Evolutionary conservation across 192 early-diverging fungal genomes (phyloP).

Genomic region (Borealophlyctis nickersoniae): DNA sequence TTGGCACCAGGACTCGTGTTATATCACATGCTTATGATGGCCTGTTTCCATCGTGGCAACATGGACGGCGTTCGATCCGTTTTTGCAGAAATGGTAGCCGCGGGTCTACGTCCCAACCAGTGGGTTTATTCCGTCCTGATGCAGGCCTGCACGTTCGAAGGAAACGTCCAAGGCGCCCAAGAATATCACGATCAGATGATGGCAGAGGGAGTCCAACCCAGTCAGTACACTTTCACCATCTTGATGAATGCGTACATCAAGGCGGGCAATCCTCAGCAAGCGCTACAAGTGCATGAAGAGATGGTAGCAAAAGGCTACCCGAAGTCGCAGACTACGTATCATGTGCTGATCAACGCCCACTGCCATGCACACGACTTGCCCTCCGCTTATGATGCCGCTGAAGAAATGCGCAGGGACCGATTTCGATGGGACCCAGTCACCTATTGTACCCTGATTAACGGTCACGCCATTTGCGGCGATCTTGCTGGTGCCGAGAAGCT

Average conservation of each 20-base stretch:
- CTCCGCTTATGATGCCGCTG: slow-evolving; percentile 15
- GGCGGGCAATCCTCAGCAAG: slow-evolving; percentile 3
- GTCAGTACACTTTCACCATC: slow-evolving; percentile 24
- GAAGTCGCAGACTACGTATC: slow-evolving; percentile 12
- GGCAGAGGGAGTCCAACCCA: slow-evolving; percentile 13
- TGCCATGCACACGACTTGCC: slow-evolving; percentile 24
- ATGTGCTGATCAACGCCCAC: slow-evolving; percentile 26
- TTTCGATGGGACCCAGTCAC: slow-evolving; percentile 5
- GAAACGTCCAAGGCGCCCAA: slow-evolving; percentile 19
- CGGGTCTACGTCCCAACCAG: too few species aligned
- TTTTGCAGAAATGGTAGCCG: slow-evolving; percentile 23
- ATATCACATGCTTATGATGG: slow-evolving; percentile 32
- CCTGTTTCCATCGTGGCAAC: slow-evolving; percentile 19
- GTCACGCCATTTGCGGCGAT: slow-evolving; percentile 26
- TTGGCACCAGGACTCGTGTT: slow-evolving; percentile 10
- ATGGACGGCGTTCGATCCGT: slow-evolving; percentile 2
- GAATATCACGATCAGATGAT: slow-evolving; percentile 19
- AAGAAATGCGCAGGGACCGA: slow-evolving; percentile 14
- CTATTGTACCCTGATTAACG: slow-evolving; percentile 30
- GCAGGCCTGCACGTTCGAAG: slow-evolving; percentile 12
- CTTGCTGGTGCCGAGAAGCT: slow-evolving; percentile 11
- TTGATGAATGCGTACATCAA: slow-evolving; percentile 17
- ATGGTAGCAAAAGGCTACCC: slow-evolving; percentile 11
- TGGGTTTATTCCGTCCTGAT: too few species aligned
- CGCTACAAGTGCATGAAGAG: slow-evolving; percentile 18